phyloP scores from a whole-genome alignment of 1,284 basidiomycete genomes.

The Cutaneotrichosporon arboriforme region DNA sequence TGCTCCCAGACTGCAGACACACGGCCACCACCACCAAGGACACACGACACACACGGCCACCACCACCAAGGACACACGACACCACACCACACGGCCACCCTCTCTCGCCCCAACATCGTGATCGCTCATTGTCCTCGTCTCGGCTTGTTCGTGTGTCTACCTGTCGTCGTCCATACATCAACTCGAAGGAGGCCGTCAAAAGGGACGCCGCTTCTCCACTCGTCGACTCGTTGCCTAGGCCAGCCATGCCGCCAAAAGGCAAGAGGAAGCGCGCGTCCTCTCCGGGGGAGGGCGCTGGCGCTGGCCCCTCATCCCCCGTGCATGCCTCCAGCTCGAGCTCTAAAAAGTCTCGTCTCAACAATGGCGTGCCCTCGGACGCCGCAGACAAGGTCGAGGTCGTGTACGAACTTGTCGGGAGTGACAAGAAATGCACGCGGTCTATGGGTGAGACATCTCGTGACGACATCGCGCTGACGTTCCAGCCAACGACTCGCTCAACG shows the following conservation, averaged over 20 bases:
- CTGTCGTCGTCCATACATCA: background rate
- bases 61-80: no score
- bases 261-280: constrained; percentile 17
- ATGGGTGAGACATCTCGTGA: constrained; percentile 8
- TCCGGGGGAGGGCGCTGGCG: background rate
- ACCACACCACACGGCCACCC: no score
- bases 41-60: no score
- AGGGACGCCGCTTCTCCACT: no score
- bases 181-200: no score
- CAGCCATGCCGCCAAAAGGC: background rate
- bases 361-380: background rate
- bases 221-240: background rate
- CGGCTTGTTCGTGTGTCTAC: no score
- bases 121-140: no score
- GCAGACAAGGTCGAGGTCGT: constrained; percentile 7
- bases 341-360: constrained; percentile 10
- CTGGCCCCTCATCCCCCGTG: no score
- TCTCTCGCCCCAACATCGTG: no score
- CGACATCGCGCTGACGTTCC: background rate
- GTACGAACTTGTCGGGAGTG: constrained; percentile 14
- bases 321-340: background rate
- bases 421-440: constrained; percentile 3
- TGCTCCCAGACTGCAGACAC: no score
- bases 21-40: no score
- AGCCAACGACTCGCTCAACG: constrained; percentile 13